Conservation (phyloP, 371 early-diverging fungal species). For the Gilbertella persicaria region DNA sequence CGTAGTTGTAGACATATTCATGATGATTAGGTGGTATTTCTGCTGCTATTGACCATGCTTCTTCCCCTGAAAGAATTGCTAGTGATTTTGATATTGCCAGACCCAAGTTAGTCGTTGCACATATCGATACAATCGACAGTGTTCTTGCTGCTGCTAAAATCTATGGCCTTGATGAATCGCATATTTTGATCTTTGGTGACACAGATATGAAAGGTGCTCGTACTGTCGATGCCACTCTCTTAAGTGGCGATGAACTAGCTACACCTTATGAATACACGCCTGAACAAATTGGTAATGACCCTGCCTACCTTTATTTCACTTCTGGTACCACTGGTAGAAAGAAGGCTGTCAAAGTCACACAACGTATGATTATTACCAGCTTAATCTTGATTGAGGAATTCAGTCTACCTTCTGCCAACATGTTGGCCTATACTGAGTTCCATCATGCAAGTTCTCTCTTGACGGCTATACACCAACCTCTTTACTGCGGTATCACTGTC, state of each 20-base stretch:
- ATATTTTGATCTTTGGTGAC: conserved; percentile 57
- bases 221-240: conserved; percentile 21
- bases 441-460: conserved; percentile 16
- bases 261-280: conserved; percentile 5
- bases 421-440: conserved; percentile 8
- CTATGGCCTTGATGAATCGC: conserved; percentile 44
- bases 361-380: not conserved
- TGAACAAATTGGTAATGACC: conserved; percentile 11
- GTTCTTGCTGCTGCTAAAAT: conserved; percentile 52
- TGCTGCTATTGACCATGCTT: conserved; percentile 63
- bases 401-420: not conserved
- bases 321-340: conserved; percentile 36
- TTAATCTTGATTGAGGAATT: not conserved
- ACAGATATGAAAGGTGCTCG: conserved; percentile 21
- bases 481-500: not conserved
- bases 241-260: conserved; percentile 4
- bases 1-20: not conserved
- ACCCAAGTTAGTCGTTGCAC: conserved; percentile 43
- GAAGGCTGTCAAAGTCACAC: conserved; percentile 20
- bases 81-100: conserved; percentile 63
- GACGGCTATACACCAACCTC: not conserved
- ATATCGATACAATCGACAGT: conserved; percentile 32
- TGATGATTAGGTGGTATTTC: conserved; percentile 54
- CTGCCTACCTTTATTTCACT: conserved; percentile 26
- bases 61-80: conserved; percentile 55